Base-by-base conservation (phyloP, 2,329 filamentous ascomycete genomes). In the Cladosporium sp. region DNA sequence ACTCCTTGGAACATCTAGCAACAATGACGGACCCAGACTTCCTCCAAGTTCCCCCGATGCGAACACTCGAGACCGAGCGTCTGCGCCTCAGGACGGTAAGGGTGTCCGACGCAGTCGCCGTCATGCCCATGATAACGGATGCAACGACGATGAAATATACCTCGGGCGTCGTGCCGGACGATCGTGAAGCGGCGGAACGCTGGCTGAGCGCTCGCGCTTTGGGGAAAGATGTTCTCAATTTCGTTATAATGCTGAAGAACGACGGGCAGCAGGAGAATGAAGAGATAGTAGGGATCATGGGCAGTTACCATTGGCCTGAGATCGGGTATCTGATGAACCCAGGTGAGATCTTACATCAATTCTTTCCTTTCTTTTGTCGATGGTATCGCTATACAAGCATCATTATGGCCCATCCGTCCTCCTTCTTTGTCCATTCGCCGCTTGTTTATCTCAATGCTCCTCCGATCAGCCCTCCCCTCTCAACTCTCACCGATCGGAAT, bases 91-190 rank as follows among this genome's bases (percentile, higher is more conserved):
- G 84, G 15, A 80, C 81, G 2, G 71, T 83, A 39, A 65, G 66
- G 1, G 69, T 76, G 17, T 73, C 77, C 2, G 85, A 89, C 69
- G 73, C 82, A 1, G 70, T 74, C 1, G 78, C 74, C 6, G 61
- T 85, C 15, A 74, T 83, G 62, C 71, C 72, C 20, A 74, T 89
- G 55, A 82, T 86, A 22, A 76, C 75, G 14, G 77, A 86, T 67
- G 77, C 79, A 4, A 83, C 86, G 63, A 82, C 86, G 49, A 89
- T 89, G 87, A 70, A 71, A 57, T 86, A 80, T 77, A 85, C 85
- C 25, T 63, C 64, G 6, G 57, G 60, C 22, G 40, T 59, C 1
- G 61, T 62, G 11, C 51, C 63, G 2, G 22, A 60, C n/a, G 65
- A 63, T 45, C 9, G 56, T 3, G 52, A 60, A 7, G 64, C 66